Evolutionary conservation across 805 yeast genomes (phyloP).

Genomic region (Maudiozyma saulgeensis): DNA sequence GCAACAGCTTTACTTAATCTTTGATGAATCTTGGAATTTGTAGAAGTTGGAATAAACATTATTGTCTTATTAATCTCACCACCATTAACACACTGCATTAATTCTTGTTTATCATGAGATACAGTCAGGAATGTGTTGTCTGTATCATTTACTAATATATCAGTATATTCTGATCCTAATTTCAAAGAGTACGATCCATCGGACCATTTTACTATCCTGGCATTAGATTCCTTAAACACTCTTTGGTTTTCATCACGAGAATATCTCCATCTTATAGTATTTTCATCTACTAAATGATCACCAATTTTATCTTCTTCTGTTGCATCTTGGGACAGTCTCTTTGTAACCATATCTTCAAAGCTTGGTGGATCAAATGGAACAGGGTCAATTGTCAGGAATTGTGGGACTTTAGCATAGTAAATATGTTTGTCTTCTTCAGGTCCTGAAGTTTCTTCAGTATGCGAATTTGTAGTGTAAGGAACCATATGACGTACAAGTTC

Average conservation of each 20-base stretch:
- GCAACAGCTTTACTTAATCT: conserved; percentile 63
- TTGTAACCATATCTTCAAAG: conserved; percentile 43
- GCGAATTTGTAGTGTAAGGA: conserved; percentile 35
- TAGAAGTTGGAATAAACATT: conserved; percentile 82
- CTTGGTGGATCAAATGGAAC: conserved; percentile 74
- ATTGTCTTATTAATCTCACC: conserved; percentile 54
- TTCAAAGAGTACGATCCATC: conserved; percentile 84
- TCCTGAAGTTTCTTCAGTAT: conserved; percentile 21
- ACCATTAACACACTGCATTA: conserved; percentile 52
- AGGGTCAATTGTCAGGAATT: conserved; percentile 73
- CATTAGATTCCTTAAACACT: conserved; percentile 75
- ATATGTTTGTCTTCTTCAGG: conserved; percentile 30
- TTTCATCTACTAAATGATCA: conserved; percentile 62
- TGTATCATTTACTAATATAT: conserved; percentile 53
- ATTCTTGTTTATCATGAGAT: conserved; percentile 61
- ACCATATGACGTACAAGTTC: conserved; percentile 34
- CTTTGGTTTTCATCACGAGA: conserved; percentile 61
- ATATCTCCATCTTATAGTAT: conserved; percentile 91
- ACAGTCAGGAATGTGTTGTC: conserved; percentile 65
- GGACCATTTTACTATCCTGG: conserved; percentile 87
- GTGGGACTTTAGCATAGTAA: conserved; percentile 61
- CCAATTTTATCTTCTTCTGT: conserved; percentile 45
- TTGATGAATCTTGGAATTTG: conserved; percentile 74
- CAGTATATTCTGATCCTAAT: conserved; percentile 81
- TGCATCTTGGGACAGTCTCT: conserved; percentile 25